These are phyloP conservation scores for Echium plantagineum DNA, from an alignment of 257 asterid genomes.

Conservation along the genomic window DNA sequence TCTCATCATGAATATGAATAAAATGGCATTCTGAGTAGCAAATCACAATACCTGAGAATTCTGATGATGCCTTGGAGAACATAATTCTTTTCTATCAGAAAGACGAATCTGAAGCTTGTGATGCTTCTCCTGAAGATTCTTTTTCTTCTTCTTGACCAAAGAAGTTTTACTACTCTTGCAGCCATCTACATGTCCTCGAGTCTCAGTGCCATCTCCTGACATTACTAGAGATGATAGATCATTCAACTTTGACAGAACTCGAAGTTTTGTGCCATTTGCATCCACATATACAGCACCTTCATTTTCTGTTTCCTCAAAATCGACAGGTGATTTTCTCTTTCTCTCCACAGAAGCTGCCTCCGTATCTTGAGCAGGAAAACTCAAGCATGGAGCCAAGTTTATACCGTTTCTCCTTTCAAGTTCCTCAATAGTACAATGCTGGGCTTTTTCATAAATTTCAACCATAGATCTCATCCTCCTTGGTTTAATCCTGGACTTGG, in stretches of 20 bases:
- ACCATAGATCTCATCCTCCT: conserved; percentile 60
- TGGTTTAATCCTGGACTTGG: conserved; percentile 64
- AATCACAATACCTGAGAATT: conserved; percentile 31
- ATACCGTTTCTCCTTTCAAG: conserved; percentile 86
- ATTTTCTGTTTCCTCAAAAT: conserved; percentile 28
- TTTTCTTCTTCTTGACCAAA: conserved; percentile 41
- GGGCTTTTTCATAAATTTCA: conserved; percentile 65
- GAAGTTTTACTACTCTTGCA: conserved; percentile 32
- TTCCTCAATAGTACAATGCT: conserved; percentile 68
- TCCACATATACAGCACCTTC: conserved; percentile 71
- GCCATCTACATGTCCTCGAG: conserved; percentile 25
- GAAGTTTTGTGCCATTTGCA: conserved; percentile 71
- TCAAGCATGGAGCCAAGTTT: conserved; percentile 49
- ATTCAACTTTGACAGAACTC: conserved; percentile 51
- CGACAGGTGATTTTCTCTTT: conserved; percentile 16
- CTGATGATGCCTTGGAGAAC: conserved; percentile 16
- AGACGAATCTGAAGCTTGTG: conserved; percentile 32
- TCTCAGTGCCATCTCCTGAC: conserved; percentile 20
- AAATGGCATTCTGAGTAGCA: conserved; percentile 3
- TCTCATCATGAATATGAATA: background rate
- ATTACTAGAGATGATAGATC: conserved; percentile 23
- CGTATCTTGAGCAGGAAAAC: conserved; percentile 28
- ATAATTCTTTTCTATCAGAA: conserved; percentile 27
- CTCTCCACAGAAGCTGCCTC: conserved; percentile 23
- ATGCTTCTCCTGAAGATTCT: conserved; percentile 30